Evolutionary conservation across 768 basidiomycete species (phyloP), one percentile per base, ranked within the genome.

Genomic region (Lentinula sp.): DNA sequence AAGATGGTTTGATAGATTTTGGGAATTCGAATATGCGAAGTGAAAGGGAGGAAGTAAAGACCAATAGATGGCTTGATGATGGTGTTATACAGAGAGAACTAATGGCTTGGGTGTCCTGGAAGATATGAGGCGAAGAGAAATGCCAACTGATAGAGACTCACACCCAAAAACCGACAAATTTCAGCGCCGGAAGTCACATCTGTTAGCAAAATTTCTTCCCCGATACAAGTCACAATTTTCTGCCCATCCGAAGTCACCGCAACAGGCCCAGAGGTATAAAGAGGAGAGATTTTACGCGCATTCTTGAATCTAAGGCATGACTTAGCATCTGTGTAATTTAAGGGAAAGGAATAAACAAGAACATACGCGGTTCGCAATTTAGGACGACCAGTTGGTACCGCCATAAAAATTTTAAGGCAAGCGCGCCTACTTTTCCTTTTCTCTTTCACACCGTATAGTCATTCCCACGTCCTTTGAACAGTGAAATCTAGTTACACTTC

Each of bases 221-320:
- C 88, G 12, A 98, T 84, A 64, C 94, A 95, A 41, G 93, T 94
- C 56, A 94, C 81, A 36, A 98, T 79, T 73, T 80, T 86, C 58
- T 75, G 78, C 52, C 92, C 95, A 76, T 98, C 92, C 50, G 76
- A 72, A 4, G 92, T 87, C 52, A 92, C 77, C 10, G 90, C 85
- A 32, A 95, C 85, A 15, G 93, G 90, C 35, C 97, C 97, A 43
- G 85, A 85, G 1, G 96, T 98, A 70, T 97, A 91, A 48, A 96
- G 74, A 3, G 95, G 93, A 41, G 81, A 82, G 57, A 94, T 86
- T 12, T 83, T 79, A 57, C 87, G 81, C 18, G 73, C 78, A 72
- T 90, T 91, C 73, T 88, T 89, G 74, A 90, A 94, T 35, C 92
- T 94, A 60, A n/a, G n/a, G 32, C 55, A 15, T 28, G 69, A 10